These are phyloP conservation scores for Penicillium psychrofluorescens DNA, from an alignment of 495 filamentous ascomycete species.

Conservation along the genomic window DNA sequence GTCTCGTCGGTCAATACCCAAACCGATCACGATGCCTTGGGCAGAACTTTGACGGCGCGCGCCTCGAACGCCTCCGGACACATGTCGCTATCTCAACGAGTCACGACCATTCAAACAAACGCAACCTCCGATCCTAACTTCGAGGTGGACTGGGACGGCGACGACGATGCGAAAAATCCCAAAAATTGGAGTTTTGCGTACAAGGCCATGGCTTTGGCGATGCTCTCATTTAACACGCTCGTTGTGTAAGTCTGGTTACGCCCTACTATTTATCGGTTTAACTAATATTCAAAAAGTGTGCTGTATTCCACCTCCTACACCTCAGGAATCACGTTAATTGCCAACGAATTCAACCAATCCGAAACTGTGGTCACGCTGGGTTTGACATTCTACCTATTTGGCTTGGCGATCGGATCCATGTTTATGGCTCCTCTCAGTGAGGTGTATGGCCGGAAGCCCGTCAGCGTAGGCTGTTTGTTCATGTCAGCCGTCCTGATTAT, in stretches of 20 bases:
- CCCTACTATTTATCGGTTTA: too few species aligned
- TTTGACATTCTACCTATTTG: slow-evolving; percentile 62
- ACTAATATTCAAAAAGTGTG: slow-evolving; percentile 35
- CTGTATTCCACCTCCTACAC: slow-evolving; percentile 85
- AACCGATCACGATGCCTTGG: slow-evolving; percentile 20
- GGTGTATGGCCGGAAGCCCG: slow-evolving; percentile 67
- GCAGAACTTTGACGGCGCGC: slow-evolving; percentile 18
- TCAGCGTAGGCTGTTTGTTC: slow-evolving; percentile 58
- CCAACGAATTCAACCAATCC: slow-evolving; percentile 55
- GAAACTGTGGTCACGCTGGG: slow-evolving; percentile 61
- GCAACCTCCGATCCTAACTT: slow-evolving; percentile 57
- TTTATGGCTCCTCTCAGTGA: slow-evolving; percentile 72
- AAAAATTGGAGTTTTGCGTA: slow-evolving; percentile 68
- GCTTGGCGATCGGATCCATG: slow-evolving; percentile 65
- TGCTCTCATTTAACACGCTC: slow-evolving; percentile 67
- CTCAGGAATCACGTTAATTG: slow-evolving; percentile 57
- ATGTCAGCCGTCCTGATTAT: slow-evolving; percentile 62
- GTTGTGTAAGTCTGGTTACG: slow-evolving; percentile 42
- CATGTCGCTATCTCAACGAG: slow-evolving; percentile 25
- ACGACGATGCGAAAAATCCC: slow-evolving; percentile 62
- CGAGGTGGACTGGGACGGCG: slow-evolving; percentile 66
- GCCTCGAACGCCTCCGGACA: slow-evolving; percentile 12
- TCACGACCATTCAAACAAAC: slow-evolving; percentile 50
- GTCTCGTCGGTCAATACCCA: slow-evolving; percentile 25
- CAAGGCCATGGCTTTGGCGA: slow-evolving; percentile 52